Base-by-base conservation (phyloP, 2,329 filamentous ascomycete species). In the Rhexocercosporidium sp. region DNA sequence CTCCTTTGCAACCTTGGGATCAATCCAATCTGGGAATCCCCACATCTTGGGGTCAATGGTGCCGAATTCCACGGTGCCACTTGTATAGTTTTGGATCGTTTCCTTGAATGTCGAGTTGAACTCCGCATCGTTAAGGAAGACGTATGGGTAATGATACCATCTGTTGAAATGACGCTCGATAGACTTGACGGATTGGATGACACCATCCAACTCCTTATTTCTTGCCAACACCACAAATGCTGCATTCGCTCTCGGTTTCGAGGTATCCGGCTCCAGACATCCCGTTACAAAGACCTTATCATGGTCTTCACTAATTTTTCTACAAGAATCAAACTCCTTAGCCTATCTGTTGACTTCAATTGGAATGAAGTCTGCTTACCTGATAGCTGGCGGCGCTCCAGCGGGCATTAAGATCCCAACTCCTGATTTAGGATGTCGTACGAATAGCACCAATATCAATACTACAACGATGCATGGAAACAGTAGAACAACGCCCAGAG, bases 111-210 rank as follows among this genome's bases (percentile, higher is more conserved):
- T 92, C 76, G 93, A 88, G 80, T 98, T 94, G 86, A 99, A 99
- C 66, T 98, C 94, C 71, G 91, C 96, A 76, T 99, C 95, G 81
- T 99, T 99, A 73, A 99, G 84, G 80, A 99, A 98, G 73, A 98
- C 95, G 78, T 98, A 99, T 29, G 96, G 96, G 79, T 99, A 99
- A 80, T 98, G 89, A 79, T 94, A 99, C 94, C 95, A 99, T 73
- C 94, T 89, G 82, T 99, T 99, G 88, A 99, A 99, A 81, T 99
- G 96, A 74, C 96, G 88, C 83, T 99, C 96, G 73, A 99, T 94
- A 51, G 95, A 98, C 83, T 97, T 97, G 79, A 99, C 87, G 11
- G 96, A 98, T 80, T 98, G 93, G 71, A 99, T 88, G 46, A 99
- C 96, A 68, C 96, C 96, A 0, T 97, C 94, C 71, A 99, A 80